A percentile compares a stretch with the other conserved stretches of the same genome.
Conservation (phyloP, 208 protist species). For the Polymyxa betae region DNA sequence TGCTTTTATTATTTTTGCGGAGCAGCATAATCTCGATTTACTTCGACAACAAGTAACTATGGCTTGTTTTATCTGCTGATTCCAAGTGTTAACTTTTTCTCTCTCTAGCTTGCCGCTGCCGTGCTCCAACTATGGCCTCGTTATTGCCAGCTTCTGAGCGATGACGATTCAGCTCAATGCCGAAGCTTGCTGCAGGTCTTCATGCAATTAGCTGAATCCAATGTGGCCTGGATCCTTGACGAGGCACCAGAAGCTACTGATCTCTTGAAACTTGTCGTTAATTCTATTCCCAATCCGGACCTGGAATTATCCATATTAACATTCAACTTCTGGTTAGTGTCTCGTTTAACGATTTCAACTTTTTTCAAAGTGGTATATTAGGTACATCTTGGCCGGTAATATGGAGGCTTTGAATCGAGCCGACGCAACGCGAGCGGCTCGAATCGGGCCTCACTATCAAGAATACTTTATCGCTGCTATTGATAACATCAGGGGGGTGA, state of each 20-base stretch:
- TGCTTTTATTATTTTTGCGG: slow-evolving; percentile 32
- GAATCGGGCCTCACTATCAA: neutral
- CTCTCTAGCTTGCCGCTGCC: neutral
- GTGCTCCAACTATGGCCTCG: slow-evolving; percentile 3
- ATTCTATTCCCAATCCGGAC: slow-evolving; percentile 41
- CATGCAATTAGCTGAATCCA: slow-evolving; percentile 23
- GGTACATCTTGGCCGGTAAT: slow-evolving; percentile 20
- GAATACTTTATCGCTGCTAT: neutral
- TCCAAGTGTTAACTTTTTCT: neutral
- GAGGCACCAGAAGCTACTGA: neutral
- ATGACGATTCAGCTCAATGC: neutral
- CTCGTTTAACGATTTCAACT: neutral
- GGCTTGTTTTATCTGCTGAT: neutral
- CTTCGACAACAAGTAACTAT: neutral
- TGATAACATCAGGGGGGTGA: slow-evolving; percentile 10
- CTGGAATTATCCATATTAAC: slow-evolving; percentile 11
- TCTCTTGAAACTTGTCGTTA: slow-evolving; percentile 1
- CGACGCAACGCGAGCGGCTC: neutral
- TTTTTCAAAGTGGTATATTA: neutral
- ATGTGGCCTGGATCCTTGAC: neutral
- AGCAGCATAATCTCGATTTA: neutral
- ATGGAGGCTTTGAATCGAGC: neutral
- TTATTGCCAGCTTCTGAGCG: neutral
- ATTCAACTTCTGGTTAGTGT: slow-evolving; percentile 24
- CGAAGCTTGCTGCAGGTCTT: slow-evolving; percentile 24